These are phyloP conservation scores for Crithidia fasciculata DNA, from an alignment of 208 protist genomes.

Conservation along the genomic window DNA sequence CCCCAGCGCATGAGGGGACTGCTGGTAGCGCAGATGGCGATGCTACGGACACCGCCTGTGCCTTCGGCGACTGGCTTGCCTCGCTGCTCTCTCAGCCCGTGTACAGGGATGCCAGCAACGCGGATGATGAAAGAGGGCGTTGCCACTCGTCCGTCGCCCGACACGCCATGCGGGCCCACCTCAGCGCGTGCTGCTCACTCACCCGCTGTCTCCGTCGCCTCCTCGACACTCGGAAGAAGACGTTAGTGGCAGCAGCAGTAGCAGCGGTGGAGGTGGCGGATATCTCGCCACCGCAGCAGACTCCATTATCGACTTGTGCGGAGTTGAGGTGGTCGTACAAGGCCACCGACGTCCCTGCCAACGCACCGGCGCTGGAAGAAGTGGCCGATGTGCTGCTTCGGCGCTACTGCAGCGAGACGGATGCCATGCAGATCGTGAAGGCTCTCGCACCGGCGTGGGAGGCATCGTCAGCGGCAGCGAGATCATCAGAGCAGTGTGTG, in stretches of 20 bases:
- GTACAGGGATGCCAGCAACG: background rate
- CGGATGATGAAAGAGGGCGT: background rate
- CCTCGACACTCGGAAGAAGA: background rate
- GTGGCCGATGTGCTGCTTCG: background rate
- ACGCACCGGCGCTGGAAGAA: background rate
- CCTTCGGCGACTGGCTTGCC: background rate
- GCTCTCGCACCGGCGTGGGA: background rate
- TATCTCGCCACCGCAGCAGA: too few relatives aligned
- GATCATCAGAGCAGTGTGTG: background rate
- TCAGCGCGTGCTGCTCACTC: conserved; percentile 28
- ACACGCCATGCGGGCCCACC: conserved; percentile 22
- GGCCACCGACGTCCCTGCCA: background rate
- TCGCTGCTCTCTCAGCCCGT: background rate
- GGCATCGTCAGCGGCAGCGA: background rate
- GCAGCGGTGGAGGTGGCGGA: too few relatives aligned
- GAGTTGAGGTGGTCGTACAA: conserved; percentile 5
- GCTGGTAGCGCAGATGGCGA: too few relatives aligned
- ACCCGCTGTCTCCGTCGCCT: background rate
- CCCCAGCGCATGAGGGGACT: too few relatives aligned
- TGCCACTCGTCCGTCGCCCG: conserved; percentile 1
- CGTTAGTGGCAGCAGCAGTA: background rate
- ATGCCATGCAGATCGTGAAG: background rate
- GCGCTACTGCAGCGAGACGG: background rate
- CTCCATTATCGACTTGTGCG: background rate
- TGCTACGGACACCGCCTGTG: too few relatives aligned